Base-by-base conservation (phyloP, 805 yeast species). In the Saccharomycopsis sp. region DNA sequence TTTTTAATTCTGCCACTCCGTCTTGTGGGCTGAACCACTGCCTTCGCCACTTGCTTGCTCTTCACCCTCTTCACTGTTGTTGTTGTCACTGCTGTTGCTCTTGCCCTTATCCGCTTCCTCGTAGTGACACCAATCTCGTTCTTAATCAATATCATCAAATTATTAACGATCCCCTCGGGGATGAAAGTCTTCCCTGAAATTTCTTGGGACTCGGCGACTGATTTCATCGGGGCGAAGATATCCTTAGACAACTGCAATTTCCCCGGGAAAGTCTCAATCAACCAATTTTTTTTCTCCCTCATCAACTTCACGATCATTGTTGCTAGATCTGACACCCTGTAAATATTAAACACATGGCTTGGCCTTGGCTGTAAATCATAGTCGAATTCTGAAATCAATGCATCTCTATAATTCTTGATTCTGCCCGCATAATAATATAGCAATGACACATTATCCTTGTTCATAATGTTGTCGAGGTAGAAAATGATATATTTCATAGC, bases 241-340 rank as follows among this genome's bases (percentile, higher is more conserved):
- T 87, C 96, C n/a, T 70, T 62, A 0, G 90, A 81, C 16, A 87
- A 59, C 16, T 75, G 74, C 14, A 83, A 60, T 54, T 81, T 83
- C 1, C 90, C 94, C 0, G 95, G 94, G 78, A 89, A 88, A 0
- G 88, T 78, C 20, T 80, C 74, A 45, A 84, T 66, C 19, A 73
- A 72, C 95, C 95, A 86, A 37, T 68, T 70, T 54, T 72, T 78
- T 28, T 43, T 43, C 3, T 35, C 26, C 13, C 41, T 28, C 20
- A 77, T 62, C 45, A 74, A 77, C 44, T 79, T 73, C 38, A 87
- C 67, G 4, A 77, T 64, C 46, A 83, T 61, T 58, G 85, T 94
- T 1, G 87, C 68, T 33, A 88, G 60, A 54, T 88, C 96, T 1
- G 95, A 73, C 9, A 85, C 65, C 32, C 77, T 60, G 56, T 85